phyloP scores from a whole-genome alignment of 257 asterid species.

The Plantago major region DNA sequence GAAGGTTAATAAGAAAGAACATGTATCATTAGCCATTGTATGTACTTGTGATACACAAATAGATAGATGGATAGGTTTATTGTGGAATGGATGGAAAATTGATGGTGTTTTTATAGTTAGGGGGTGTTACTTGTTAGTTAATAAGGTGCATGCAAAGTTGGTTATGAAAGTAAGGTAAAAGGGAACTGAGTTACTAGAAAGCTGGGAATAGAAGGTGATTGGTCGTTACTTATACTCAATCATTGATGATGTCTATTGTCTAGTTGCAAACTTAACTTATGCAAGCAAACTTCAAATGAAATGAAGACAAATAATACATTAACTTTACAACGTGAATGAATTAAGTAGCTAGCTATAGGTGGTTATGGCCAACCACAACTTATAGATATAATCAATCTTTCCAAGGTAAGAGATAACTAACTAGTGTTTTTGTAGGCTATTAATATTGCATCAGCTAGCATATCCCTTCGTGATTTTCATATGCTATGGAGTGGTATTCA shows the following conservation, averaged over 20 bases:
- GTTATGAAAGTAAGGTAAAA: background rate
- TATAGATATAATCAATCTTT: too few species aligned
- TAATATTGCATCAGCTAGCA: too few species aligned
- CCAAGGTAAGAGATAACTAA: too few species aligned
- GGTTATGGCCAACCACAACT: too few species aligned
- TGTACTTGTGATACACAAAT: background rate
- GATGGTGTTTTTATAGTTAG: background rate
- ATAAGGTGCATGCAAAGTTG: background rate
- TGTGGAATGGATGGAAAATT: background rate
- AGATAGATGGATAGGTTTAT: background rate
- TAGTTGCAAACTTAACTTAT: background rate
- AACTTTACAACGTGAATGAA: too few species aligned
- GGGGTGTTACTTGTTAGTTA: too few species aligned
- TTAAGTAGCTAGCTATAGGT: too few species aligned
- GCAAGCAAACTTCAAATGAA: background rate
- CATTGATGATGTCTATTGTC: background rate
- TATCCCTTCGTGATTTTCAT: too few species aligned
- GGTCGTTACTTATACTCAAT: slow-evolving; percentile 8
- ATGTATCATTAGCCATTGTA: background rate
- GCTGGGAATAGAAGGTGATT: slow-evolving; percentile 6
- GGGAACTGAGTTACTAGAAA: background rate
- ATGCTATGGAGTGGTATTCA: too few species aligned
- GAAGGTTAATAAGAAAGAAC: background rate
- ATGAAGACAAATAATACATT: too few species aligned
- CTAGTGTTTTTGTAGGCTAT: too few species aligned